Base-by-base conservation (phyloP, 352 stramenopile species). In the Labyrinthula sp. region DNA sequence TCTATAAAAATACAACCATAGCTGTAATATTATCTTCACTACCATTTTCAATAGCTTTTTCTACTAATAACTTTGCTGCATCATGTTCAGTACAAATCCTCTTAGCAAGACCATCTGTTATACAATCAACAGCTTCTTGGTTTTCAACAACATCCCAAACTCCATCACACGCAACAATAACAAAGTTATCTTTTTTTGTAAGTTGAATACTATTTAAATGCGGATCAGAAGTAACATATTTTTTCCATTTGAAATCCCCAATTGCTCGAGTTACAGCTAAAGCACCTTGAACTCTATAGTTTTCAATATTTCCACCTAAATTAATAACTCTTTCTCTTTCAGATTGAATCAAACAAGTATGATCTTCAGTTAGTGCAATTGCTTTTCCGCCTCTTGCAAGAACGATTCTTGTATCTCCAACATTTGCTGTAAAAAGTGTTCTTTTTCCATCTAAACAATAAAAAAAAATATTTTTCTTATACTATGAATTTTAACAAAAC, bases 21-120 rank as follows among this genome's bases (percentile, higher is more conserved):
- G 59, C 59, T n/a, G 68, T 77, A 63, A 79, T 73, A 57, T 79
- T 79, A 45, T 79, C 70, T 39, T 71, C 76, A 54, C 58, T 69
- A 28, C 66, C 64, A n/a, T 29, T 26, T 9, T 14, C 12, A 7
- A 56, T 28, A 22, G 56, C 48, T 18, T 50, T 38, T 12, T 45
- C 21, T 17, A 61, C 54, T n/a, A 58, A 36, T 26, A 20, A 35
- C 30, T 54, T 33, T n/a, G 49, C 25, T 2, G 6, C 23, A 0
- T 30, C 47, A 22, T 15, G 30, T 39, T 61, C 34, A n/a, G 60
- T 25, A 63, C 50, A 18, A 61, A 64, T n/a, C n/a, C n/a, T n/a
- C n/a, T n/a, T n/a, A n/a, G n/a, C n/a, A n/a, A n/a, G n/a, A n/a
- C n/a, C n/a, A 15, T 28, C 31, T 21, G 40, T 3, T 27, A 77